Evolutionary conservation across 139 green algal genomes (phyloP), one percentile per base, ranked within the genome.

Genomic region (Chara braunii): DNA sequence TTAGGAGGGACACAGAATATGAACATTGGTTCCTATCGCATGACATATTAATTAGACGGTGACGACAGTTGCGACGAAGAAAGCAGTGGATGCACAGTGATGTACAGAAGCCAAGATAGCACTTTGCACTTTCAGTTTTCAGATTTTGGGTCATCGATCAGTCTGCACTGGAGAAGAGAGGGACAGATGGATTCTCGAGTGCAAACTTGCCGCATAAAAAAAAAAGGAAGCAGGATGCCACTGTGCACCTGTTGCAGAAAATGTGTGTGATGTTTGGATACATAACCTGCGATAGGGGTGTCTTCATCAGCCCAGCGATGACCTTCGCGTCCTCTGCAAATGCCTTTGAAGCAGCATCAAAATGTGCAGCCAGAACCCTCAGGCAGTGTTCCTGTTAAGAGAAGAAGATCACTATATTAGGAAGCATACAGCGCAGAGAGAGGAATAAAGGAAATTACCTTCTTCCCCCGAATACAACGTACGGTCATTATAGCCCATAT

Each of bases 341-440:
- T 33, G 34, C 72, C 56, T 52, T 51, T 37, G 32, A 56, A 14
- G 43, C 43, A 5, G 52, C 26, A 33, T 86, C 63, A 36, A 75
- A 87, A 32, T 72, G 35, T 23, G 43, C 31, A 28, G 64, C 54
- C 57, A 77, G 45, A 12, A 83, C 59, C 24, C 68, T 29, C 35
- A 80, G 35, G 50, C 64, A 80, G 18, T 61, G 68, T 42, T 86
- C 85, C 48, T 93, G 83, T 89, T 68, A 6, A 22, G 31, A 30
- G 22, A 8, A 63, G 54, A 7, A 56, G 55, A 56, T 60, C n/a
- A 56, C 7, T n/a, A n/a, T n/a, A n/a, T n/a, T n/a, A n/a, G n/a
- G n/a, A n/a, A n/a, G n/a, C n/a, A n/a, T n/a, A n/a, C n/a, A n/a
- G n/a, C n/a, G n/a, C n/a, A n/a, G n/a, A n/a, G 9, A 31, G 7